Evolutionary conservation across 1,139 yeast species (phyloP), one percentile per base, ranked within the genome.

Genomic region (Protomyces gravidus): DNA sequence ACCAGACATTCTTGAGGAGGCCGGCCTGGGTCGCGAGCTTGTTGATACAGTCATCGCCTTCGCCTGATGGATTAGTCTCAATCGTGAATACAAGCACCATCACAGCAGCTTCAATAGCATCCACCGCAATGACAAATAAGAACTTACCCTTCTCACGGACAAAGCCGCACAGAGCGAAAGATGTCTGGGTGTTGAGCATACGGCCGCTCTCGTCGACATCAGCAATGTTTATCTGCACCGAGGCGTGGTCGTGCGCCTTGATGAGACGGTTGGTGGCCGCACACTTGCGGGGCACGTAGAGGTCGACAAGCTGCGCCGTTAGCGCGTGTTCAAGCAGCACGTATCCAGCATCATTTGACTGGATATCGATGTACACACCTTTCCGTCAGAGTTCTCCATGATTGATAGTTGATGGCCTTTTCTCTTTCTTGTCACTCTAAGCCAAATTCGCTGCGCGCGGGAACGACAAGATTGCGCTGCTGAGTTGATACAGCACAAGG

Each of bases 211-310:
- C 96, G 77, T 92, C 97, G 74, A 85, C 89, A 76, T 84, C 83
- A 72, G 87, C 89, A 70, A 85, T 78, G 84, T 84, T 85, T 78
- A 85, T 82, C 78, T 92, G 98, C 73, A 94, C 97, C 69, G 97
- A 88, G 72, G 97, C 94, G 80, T 92, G 98, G 82, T 92, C 99
- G 85, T 92, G 90, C 76, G 98, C 94, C 85, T 89, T 89, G 85
- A 92, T 90, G 83, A 94, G 89, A 84, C 97, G 90, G 97, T 89
- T 90, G 82, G 98, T 89, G 76, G 98, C 99, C 36, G 63, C 53
- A 40, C 99, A 92, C 85, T 92, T 92, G 87, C 98, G 89, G 84
- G 99, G 99, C 81, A 92, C 96, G 95, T 92, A 92, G 81, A 92
- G 90, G 85, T 94, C 99, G 81, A 92, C 97, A 82, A 90, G 86